Percentiles rank a stretch among this genome's conserved stretches.
phyloP scores from a whole-genome alignment of 1,284 basidiomycete species.

The Schizophyllum commune region DNA sequence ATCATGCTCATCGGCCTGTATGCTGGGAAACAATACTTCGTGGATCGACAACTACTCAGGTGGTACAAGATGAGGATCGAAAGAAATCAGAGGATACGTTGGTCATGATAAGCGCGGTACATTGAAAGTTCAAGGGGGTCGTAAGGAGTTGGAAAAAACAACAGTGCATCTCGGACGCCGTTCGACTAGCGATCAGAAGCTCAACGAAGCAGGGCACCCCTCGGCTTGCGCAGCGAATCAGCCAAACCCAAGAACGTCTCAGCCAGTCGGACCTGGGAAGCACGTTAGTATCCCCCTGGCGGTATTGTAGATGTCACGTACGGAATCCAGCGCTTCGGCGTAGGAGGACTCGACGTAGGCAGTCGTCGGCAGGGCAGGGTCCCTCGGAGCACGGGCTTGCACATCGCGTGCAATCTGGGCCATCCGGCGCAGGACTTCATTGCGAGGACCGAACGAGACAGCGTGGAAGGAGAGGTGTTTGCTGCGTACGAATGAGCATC shows the following conservation, averaged over 20 bases:
- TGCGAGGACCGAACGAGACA: slow-evolving; percentile 45
- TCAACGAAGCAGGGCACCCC: slow-evolving; percentile 23
- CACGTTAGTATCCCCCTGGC: not conserved
- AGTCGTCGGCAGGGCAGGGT: slow-evolving; percentile 31
- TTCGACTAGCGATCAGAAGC: not conserved
- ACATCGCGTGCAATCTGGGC: slow-evolving; percentile 42
- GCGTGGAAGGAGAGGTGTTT: slow-evolving; percentile 53
- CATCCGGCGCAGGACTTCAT: slow-evolving; percentile 39
- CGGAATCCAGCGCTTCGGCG: slow-evolving; percentile 45
- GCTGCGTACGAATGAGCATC: slow-evolving; percentile 20
- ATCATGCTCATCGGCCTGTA: no score
- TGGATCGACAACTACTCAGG: no score
- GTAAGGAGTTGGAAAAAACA: no score
- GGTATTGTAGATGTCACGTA: slow-evolving; percentile 18
- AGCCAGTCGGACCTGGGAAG: slow-evolving; percentile 42
- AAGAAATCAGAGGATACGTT: no score
- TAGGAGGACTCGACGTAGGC: slow-evolving; percentile 41
- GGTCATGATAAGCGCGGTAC: no score
- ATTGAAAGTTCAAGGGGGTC: no score
- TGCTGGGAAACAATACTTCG: no score
- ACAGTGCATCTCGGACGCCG: not conserved
- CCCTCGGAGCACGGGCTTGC: slow-evolving; percentile 37
- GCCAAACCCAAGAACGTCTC: slow-evolving; percentile 58
- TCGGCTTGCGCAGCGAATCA: slow-evolving; percentile 48
- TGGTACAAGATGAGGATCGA: no score